These are phyloP conservation scores for Clausena lansium DNA, from an alignment of 345 rosid species.

Conservation along the genomic window DNA sequence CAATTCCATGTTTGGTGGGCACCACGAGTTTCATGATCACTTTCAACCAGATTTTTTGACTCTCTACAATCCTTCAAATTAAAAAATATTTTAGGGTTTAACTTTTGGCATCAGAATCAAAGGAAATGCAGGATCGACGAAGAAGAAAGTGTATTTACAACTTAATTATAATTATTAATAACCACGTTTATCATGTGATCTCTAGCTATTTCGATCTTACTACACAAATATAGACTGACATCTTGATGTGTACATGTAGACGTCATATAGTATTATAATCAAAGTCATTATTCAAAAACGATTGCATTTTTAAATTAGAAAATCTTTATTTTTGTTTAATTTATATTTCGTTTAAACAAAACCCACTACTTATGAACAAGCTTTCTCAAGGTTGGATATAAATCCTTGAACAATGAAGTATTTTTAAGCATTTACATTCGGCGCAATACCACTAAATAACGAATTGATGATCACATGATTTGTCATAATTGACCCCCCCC, in stretches of 20 bases:
- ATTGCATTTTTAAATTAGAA: not conserved
- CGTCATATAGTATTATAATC: not conserved
- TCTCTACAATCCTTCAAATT: not conserved
- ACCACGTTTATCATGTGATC: not conserved
- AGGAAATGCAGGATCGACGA: no score
- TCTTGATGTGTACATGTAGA: not conserved
- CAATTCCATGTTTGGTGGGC: not conserved
- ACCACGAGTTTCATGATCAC: not conserved
- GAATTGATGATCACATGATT: no score
- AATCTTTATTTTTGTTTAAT: no score
- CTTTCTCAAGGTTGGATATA: not conserved
- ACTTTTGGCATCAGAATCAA: no score
- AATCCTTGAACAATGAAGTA: not conserved
- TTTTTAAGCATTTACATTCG: not conserved
- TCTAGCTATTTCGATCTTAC: not conserved
- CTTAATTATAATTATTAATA: no score
- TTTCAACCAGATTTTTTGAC: not conserved
- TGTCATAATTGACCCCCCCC: no score
- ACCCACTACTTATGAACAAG: not conserved
- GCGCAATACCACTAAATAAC: not conserved
- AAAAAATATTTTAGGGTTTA: no score
- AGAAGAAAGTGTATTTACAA: not conserved
- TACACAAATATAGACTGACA: no score
- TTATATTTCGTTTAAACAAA: not conserved
- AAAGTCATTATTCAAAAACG: no score